Conservation (phyloP, 257 asterid species). For the Linderniella brevidens region DNA sequence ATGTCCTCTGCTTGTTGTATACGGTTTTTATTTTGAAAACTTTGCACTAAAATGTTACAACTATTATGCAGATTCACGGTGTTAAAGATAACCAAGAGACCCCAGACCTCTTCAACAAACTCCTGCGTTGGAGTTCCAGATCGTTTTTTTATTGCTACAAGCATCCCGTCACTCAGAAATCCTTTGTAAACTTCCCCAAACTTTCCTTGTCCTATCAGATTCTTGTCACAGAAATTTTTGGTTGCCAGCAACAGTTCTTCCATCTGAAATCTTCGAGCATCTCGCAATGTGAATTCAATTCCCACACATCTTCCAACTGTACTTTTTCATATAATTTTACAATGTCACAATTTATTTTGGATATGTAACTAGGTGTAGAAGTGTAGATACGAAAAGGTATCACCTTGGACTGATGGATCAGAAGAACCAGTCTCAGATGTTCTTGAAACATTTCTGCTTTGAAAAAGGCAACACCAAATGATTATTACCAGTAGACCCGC, state of each 20-base stretch:
- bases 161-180: slow-evolving; percentile 77
- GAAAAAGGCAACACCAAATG: slow-evolving; percentile 42
- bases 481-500: slow-evolving; percentile 33
- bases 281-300: slow-evolving; percentile 42
- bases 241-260: slow-evolving; percentile 68
- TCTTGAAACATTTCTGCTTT: slow-evolving; percentile 31
- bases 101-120: slow-evolving; percentile 60
- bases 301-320: slow-evolving; percentile 51
- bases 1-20: no score
- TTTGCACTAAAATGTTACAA: background rate
- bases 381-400: slow-evolving; percentile 1
- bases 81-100: background rate
- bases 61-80: background rate
- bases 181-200: slow-evolving; percentile 92
- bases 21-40: background rate
- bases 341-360: background rate
- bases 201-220: slow-evolving; percentile 76
- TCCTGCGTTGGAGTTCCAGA: slow-evolving; percentile 44
- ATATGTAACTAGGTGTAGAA: background rate
- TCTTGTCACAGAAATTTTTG: slow-evolving; percentile 44
- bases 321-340: slow-evolving; percentile 8
- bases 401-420: slow-evolving; percentile 68
- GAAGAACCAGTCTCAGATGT: slow-evolving; percentile 81
- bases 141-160: slow-evolving; percentile 72
- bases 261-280: slow-evolving; percentile 54